Evolutionary conservation across 371 early-diverging fungal species (phyloP).

Genomic region (Saksenaea oblongispora): DNA sequence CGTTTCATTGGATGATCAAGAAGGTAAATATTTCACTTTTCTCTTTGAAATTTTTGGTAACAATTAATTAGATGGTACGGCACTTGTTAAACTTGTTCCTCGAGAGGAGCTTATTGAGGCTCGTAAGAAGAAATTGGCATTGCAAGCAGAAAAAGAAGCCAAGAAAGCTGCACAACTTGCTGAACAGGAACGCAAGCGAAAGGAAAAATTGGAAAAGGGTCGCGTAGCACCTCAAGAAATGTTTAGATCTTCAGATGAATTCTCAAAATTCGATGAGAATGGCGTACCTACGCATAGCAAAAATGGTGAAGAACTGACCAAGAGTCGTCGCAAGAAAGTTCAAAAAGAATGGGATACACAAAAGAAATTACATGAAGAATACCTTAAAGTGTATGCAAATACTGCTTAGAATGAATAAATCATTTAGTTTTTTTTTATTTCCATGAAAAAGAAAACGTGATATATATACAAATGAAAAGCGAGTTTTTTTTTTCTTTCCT

Average conservation of each 20-base stretch:
- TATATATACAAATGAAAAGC: slow-evolving; percentile 2
- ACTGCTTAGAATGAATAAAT: not conserved
- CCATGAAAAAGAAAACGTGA: not conserved
- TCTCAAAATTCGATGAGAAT: slow-evolving; percentile 78
- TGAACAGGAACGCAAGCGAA: slow-evolving; percentile 65
- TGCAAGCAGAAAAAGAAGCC: slow-evolving; percentile 66
- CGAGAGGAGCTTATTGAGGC: slow-evolving; percentile 70
- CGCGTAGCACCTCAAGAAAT: slow-evolving; percentile 74
- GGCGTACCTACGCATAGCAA: slow-evolving; percentile 90
- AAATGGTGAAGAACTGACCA: slow-evolving; percentile 82
- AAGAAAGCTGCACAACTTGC: slow-evolving; percentile 67
- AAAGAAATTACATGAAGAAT: slow-evolving; percentile 86
- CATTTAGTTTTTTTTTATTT: not conserved
- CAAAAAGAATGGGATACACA: slow-evolving; percentile 85
- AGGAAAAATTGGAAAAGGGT: slow-evolving; percentile 78
- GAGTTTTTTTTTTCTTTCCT: not conserved
- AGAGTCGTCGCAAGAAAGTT: slow-evolving; percentile 84
- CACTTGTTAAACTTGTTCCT: slow-evolving; percentile 89
- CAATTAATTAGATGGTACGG: slow-evolving; percentile 71
- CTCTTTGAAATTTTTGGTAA: not conserved
- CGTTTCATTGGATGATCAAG: slow-evolving; percentile 91
- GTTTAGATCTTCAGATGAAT: slow-evolving; percentile 70
- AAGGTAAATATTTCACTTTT: slow-evolving; percentile 39
- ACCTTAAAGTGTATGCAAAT: slow-evolving; percentile 38
- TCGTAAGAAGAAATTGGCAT: slow-evolving; percentile 62